Percentiles rank a stretch among this genome's conserved stretches.
phyloP scores from a whole-genome alignment of 371 early-diverging fungal species.

The Mucor mucedo region DNA sequence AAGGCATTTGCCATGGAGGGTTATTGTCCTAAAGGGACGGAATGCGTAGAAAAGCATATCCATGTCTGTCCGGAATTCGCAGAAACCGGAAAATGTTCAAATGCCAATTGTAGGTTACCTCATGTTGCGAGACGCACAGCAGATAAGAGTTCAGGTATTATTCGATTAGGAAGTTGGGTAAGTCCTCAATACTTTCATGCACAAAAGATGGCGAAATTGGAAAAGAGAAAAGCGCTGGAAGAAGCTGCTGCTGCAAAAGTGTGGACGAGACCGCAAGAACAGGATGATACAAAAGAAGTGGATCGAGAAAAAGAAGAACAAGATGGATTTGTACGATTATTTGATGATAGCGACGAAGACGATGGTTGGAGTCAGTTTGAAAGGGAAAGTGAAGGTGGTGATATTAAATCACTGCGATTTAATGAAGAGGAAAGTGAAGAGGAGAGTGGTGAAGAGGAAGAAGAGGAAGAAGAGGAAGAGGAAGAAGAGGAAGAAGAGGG shows the following conservation, averaged over 20 bases:
- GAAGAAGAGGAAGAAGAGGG: not conserved
- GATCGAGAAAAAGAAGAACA: conserved; percentile 32
- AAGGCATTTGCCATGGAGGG: conserved; percentile 62
- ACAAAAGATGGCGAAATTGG: conserved; percentile 29
- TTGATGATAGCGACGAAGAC: conserved; percentile 50
- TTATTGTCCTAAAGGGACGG: conserved; percentile 56
- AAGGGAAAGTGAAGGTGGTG: conserved; percentile 8
- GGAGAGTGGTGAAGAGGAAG: not conserved
- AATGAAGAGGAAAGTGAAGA: conserved; percentile 10
- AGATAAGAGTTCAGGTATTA: conserved; percentile 28
- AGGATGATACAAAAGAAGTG: conserved; percentile 8
- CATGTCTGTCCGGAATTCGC: conserved; percentile 68
- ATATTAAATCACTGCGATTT: conserved; percentile 22
- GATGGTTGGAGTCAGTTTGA: conserved; percentile 41
- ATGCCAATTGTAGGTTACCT: conserved; percentile 60
- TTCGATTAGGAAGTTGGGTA: conserved; percentile 41
- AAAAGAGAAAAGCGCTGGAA: conserved; percentile 22
- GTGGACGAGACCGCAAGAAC: conserved; percentile 14
- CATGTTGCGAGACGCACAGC: conserved; percentile 50
- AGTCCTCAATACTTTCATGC: conserved; percentile 39
- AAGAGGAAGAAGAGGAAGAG: not conserved
- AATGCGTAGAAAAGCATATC: conserved; percentile 58
- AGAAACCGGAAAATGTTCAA: conserved; percentile 58
- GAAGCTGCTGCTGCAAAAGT: conserved; percentile 14
- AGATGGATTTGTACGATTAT: conserved; percentile 47